Conservation (phyloP, 2,329 filamentous ascomycete genomes). For the Acrocalymma vagum region DNA sequence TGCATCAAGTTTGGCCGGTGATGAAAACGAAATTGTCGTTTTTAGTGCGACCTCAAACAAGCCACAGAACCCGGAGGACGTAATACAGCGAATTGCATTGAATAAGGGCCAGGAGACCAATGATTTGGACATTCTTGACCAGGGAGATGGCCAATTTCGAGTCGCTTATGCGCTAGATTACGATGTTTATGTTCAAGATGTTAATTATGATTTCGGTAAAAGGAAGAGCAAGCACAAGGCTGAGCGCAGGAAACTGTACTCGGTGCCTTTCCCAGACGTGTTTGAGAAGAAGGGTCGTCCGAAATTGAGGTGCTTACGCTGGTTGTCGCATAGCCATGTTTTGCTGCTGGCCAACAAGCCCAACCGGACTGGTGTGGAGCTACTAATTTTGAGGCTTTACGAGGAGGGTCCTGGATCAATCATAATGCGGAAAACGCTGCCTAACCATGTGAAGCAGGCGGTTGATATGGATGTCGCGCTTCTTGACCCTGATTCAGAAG, state of each 20-base stretch:
- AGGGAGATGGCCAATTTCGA: slow-evolving; percentile 69
- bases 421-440: slow-evolving; percentile 65
- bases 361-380: slow-evolving; percentile 63
- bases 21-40: slow-evolving; percentile 77
- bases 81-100: slow-evolving; percentile 63
- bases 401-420: slow-evolving; percentile 61
- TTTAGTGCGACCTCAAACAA: slow-evolving; percentile 72
- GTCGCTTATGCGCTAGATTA: slow-evolving; percentile 82
- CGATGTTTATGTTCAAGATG: slow-evolving; percentile 73
- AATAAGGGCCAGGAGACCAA: slow-evolving; percentile 65
- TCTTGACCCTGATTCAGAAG: slow-evolving; percentile 66
- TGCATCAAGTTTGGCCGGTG: slow-evolving; percentile 77
- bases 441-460: slow-evolving; percentile 74
- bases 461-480: slow-evolving; percentile 80
- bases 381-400: slow-evolving; percentile 67
- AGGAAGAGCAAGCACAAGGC: slow-evolving; percentile 46
- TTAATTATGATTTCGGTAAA: slow-evolving; percentile 59
- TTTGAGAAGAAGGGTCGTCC: slow-evolving; percentile 52
- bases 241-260: slow-evolving; percentile 38
- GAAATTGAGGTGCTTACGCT: slow-evolving; percentile 65
- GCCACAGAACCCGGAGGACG: slow-evolving; percentile 54
- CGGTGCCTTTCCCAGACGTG: slow-evolving; percentile 37
- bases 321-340: slow-evolving; percentile 62
- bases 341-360: slow-evolving; percentile 65
- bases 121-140: slow-evolving; percentile 75